Conservation (phyloP, 495 filamentous ascomycete genomes). For the Aspergillus indologenus region DNA sequence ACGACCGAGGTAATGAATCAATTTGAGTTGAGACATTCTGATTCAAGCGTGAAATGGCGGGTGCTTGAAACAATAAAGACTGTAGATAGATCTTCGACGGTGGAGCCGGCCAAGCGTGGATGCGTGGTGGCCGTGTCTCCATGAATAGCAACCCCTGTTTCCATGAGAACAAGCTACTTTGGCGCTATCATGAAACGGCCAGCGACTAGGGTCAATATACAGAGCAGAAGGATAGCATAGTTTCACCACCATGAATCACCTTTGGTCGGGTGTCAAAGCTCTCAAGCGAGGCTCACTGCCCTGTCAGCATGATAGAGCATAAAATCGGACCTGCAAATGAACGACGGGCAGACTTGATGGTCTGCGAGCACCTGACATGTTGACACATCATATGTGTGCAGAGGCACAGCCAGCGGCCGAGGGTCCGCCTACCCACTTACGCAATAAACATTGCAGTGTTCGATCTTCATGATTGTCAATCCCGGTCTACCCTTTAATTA, state of each 20-base stretch:
- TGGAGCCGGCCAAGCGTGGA: neutral
- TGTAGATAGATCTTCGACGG: neutral
- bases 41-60: neutral
- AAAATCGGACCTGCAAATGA: neutral
- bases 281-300: no score
- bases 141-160: neutral
- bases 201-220: neutral
- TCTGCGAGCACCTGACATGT: neutral
- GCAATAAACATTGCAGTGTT: neutral
- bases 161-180: slow-evolving; percentile 4
- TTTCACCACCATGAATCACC: no score
- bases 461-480: neutral
- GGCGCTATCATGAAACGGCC: neutral
- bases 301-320: no score
- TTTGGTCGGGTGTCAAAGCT: no score
- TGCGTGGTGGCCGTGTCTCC: neutral
- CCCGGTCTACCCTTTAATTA: neutral
- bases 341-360: neutral
- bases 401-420: neutral
- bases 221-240: no score
- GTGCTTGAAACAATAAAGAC: neutral
- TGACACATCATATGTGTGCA: neutral
- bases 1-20: neutral
- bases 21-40: neutral
- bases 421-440: neutral